Evolutionary conservation across 768 basidiomycete species (phyloP), one percentile per base, ranked within the genome.

Genomic region (Suillus sp.): DNA sequence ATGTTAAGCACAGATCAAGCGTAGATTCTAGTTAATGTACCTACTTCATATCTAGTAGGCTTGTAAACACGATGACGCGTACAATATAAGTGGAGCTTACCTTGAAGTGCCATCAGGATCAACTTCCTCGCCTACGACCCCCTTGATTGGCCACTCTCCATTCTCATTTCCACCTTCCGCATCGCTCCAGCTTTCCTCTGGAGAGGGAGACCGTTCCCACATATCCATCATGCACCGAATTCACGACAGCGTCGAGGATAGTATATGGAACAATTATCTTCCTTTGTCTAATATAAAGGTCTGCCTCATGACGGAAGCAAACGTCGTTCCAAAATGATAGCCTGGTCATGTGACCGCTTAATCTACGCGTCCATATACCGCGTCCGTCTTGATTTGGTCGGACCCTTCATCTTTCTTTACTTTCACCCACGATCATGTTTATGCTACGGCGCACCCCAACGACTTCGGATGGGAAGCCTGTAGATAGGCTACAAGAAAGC

Each of bases 391-490:
- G 14, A 27, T 45, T 62, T 20, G 42, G 40, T 40, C 38, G 48
- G 27, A 27, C 38, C 22, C 13, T 27, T 34, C 30, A 8, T 16
- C 47, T 3, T 40, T 60, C 34, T 64, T 42, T 20, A 40, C n/a
- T 34, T 25, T 25, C 37, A 20, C 25, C 18, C 47, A n/a, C 9
- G 62, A 66, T 65, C 63, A 68, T 66, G 56, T 67, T 69, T 62
- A 93, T 93, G 92, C 80, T 93, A 37, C 85, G 83, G 63, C 85
- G 91, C 16, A 74, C 78, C 11, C 92, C 92, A 30, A 88, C 87
- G 0, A 91, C 88, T 1, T 75, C 78, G 22, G 91, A 93, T 63
- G 91, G 92, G 34, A 86, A 84, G 67, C 76, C 80, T 13, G 79
- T 91, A 6, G 87, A 90, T 69, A 80, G 87, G 67, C 83, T 90